These are phyloP conservation scores for Mycosarcoma maydis DNA, from an alignment of 1,284 basidiomycete genomes.

Conservation along the genomic window DNA sequence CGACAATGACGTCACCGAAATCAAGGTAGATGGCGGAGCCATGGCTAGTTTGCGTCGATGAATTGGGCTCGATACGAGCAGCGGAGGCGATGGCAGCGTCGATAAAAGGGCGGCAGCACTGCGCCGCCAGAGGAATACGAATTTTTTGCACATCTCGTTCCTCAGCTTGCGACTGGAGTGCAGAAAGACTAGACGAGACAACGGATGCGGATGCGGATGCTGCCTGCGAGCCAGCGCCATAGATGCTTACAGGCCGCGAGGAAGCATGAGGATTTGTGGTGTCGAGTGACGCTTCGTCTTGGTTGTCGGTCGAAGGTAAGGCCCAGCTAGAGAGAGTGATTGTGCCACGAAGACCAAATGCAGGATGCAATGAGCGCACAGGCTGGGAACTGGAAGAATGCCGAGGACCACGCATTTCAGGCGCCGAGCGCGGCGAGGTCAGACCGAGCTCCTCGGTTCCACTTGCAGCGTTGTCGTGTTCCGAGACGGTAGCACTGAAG, in stretches of 20 bases:
- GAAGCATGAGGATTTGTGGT: slow-evolving; percentile 8
- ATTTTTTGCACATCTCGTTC: slow-evolving; percentile 46
- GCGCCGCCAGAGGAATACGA: slow-evolving; percentile 44
- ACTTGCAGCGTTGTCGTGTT: slow-evolving; percentile 25
- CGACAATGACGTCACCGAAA: slow-evolving; percentile 64
- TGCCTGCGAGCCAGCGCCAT: too few relatives aligned
- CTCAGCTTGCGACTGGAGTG: slow-evolving; percentile 22
- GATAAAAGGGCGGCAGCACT: slow-evolving; percentile 45
- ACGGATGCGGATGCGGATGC: slow-evolving; percentile 27
- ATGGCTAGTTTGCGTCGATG: slow-evolving; percentile 22
- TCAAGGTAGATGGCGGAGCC: slow-evolving; percentile 53
- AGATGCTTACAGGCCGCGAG: slow-evolving; percentile 40
- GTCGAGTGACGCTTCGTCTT: slow-evolving; percentile 10
- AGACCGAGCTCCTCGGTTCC: slow-evolving; percentile 25
- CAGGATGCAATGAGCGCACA: slow-evolving; percentile 24
- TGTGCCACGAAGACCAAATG: slow-evolving; percentile 43
- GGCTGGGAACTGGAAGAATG: slow-evolving; percentile 15
- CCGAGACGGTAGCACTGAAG: slow-evolving; percentile 31
- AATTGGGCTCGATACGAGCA: slow-evolving; percentile 3
- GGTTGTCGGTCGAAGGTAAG: slow-evolving; percentile 13
- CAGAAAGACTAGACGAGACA: slow-evolving; percentile 36
- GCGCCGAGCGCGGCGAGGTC: slow-evolving; percentile 43
- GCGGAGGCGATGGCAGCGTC: slow-evolving; percentile 30
- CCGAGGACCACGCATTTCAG: slow-evolving; percentile 22
- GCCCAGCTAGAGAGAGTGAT: slow-evolving; percentile 46